phyloP scores from a whole-genome alignment of 2,329 filamentous ascomycete species.

The Xylaria sp. region DNA sequence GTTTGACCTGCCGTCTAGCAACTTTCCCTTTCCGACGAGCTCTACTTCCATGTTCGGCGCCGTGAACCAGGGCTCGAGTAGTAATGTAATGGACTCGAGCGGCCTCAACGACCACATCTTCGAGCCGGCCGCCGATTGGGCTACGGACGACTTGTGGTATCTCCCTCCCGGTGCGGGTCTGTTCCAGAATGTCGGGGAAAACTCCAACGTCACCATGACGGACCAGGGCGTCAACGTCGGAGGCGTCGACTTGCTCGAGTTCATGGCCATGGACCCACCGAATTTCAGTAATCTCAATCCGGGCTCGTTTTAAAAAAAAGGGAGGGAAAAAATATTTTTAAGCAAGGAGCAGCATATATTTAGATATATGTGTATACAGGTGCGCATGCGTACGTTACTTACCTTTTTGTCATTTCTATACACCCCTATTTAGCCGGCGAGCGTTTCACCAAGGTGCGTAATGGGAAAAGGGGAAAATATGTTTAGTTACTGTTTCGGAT shows the following conservation, averaged over 20 bases:
- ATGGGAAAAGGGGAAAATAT: too few relatives aligned
- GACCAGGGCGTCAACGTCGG: constrained; percentile 71
- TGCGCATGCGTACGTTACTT: too few relatives aligned
- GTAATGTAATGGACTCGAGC: too few relatives aligned
- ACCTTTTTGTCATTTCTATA: too few relatives aligned
- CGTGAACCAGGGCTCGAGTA: too few relatives aligned
- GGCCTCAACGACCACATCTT: constrained; percentile 51
- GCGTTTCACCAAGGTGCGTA: too few relatives aligned
- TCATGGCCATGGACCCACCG: constrained; percentile 64
- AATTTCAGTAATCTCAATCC: constrained; percentile 35
- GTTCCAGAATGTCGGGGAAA: constrained; percentile 66
- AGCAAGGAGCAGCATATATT: too few relatives aligned
- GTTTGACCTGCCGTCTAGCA: constrained; percentile 61
- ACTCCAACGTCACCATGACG: constrained; percentile 67
- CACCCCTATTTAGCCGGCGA: too few relatives aligned
- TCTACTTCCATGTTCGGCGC: constrained; percentile 55
- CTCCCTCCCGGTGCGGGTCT: constrained; percentile 67
- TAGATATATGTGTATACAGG: too few relatives aligned
- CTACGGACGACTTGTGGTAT: constrained; percentile 67
- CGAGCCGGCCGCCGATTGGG: constrained; percentile 56
- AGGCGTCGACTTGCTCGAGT: constrained; percentile 69
- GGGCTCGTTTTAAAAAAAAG: too few relatives aligned
- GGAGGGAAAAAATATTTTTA: too few relatives aligned
- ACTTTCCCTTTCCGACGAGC: constrained; percentile 58
- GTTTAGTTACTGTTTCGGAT: too few relatives aligned